Percentiles rank a stretch among this genome's conserved stretches.
Evolutionary conservation across 441 rosid genomes (phyloP).

Genomic region (Francoa sonchifolia): DNA sequence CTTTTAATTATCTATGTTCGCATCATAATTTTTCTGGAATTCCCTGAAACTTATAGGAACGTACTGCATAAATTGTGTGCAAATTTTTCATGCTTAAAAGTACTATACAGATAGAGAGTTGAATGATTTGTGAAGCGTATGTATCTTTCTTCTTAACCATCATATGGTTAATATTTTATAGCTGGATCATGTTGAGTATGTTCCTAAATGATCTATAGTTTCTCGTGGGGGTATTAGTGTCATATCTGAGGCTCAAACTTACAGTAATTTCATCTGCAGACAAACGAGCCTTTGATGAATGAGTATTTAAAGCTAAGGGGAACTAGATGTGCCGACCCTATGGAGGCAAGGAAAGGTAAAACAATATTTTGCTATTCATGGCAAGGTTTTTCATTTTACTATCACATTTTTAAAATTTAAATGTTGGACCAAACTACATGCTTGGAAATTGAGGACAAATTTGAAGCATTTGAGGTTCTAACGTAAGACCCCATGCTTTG

Average conservation of each 20-base stretch:
- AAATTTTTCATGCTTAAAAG: too few relatives aligned
- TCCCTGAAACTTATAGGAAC: too few relatives aligned
- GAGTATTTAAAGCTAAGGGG: constrained; percentile 56
- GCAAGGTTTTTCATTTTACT: not conserved
- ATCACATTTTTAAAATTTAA: not conserved
- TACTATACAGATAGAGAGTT: too few relatives aligned
- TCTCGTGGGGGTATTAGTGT: not conserved
- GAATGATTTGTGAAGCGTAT: too few relatives aligned
- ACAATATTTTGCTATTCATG: constrained; percentile 1
- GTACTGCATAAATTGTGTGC: too few relatives aligned
- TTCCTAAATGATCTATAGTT: not conserved
- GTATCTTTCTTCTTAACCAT: too few relatives aligned
- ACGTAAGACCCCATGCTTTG: too few relatives aligned
- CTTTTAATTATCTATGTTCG: too few relatives aligned
- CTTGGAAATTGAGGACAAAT: not conserved
- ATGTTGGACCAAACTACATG: not conserved
- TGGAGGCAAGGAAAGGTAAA: constrained; percentile 52
- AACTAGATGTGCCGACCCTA: constrained; percentile 30
- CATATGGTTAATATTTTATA: too few relatives aligned
- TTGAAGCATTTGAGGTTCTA: not conserved
- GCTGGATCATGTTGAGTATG: not conserved
- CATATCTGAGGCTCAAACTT: constrained; percentile 6
- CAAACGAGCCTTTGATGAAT: constrained; percentile 26
- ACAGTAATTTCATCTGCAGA: constrained; percentile 24
- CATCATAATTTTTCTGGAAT: too few relatives aligned